Conservation (phyloP, 169 alveolate genomes). For the Babesia gibsoni region DNA sequence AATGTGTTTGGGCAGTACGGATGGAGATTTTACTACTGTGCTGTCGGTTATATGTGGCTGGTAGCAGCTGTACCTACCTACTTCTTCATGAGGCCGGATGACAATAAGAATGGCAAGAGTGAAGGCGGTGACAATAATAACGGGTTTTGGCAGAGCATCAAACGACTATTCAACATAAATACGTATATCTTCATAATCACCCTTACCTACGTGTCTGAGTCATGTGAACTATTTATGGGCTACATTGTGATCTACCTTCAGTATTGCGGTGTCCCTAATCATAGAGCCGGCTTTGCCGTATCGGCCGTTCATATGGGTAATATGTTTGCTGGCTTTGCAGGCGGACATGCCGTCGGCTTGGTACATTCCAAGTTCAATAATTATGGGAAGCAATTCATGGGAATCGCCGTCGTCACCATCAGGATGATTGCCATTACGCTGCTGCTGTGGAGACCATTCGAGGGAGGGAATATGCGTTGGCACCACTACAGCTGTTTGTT, state of each 20-base stretch:
- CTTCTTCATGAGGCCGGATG: neutral
- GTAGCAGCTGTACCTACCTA: neutral
- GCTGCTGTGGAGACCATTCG: constrained; percentile 65
- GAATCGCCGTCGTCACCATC: constrained; percentile 68
- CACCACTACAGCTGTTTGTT: constrained; percentile 64
- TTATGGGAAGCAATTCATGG: constrained; percentile 85
- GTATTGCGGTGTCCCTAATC: constrained; percentile 70
- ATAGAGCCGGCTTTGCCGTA: constrained; percentile 79
- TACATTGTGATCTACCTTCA: too few species aligned
- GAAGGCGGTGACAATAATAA: too few species aligned
- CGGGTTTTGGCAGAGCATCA: too few species aligned
- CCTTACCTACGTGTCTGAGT: too few species aligned
- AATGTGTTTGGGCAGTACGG: constrained; percentile 8
- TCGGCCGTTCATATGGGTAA: constrained; percentile 83
- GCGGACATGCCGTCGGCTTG: constrained; percentile 82
- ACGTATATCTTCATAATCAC: too few species aligned
- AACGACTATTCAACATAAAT: neutral
- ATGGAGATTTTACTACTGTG: constrained; percentile 31
- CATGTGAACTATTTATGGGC: too few species aligned
- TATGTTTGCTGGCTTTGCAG: constrained; percentile 85
- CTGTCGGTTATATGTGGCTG: constrained; percentile 29
- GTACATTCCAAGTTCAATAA: constrained; percentile 74
- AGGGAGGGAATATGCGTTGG: constrained; percentile 51
- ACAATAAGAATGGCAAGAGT: too few species aligned
- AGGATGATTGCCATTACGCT: constrained; percentile 72